These are phyloP conservation scores for Lachnellula cervina DNA, from an alignment of 2,329 filamentous ascomycete genomes.

Conservation along the genomic window DNA sequence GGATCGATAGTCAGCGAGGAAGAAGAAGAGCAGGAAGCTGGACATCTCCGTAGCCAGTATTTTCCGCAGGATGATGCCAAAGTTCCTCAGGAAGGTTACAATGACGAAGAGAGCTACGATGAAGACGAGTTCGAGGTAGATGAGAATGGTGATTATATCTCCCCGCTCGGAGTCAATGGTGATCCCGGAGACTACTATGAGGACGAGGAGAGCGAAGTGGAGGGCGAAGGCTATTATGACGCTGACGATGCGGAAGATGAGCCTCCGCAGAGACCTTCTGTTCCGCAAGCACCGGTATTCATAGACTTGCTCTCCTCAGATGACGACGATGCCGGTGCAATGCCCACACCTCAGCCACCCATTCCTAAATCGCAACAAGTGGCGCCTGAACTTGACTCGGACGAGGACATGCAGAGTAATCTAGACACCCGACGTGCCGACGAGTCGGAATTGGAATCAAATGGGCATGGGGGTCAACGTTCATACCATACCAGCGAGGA, in stretches of 20 bases:
- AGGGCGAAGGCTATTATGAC: conserved; percentile 13
- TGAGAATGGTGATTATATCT: conserved; percentile 22
- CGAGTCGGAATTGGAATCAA: neutral
- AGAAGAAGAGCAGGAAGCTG: conserved; percentile 3
- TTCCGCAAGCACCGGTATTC: conserved; percentile 20
- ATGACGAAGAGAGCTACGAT: conserved; percentile 11
- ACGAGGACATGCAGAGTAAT: conserved; percentile 1
- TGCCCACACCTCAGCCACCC: neutral
- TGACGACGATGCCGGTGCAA: conserved; percentile 25
- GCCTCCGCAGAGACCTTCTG: neutral
- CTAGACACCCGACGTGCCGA: neutral
- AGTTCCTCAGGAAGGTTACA: neutral
- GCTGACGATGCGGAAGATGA: conserved; percentile 15
- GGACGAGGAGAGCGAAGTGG: conserved; percentile 24
- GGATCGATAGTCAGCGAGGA: conserved; percentile 4
- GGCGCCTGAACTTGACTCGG: conserved; percentile 3
- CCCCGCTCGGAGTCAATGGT: conserved; percentile 6
- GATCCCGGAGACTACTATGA: conserved; percentile 25
- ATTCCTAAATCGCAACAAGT: neutral
- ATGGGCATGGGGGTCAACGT: neutral
- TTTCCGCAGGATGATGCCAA: neutral
- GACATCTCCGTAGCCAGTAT: neutral
- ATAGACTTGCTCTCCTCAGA: conserved; percentile 33
- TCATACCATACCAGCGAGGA: neutral
- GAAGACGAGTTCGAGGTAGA: conserved; percentile 20